Base-by-base conservation (phyloP, 768 basidiomycete species). In the Mycena belliarum region DNA sequence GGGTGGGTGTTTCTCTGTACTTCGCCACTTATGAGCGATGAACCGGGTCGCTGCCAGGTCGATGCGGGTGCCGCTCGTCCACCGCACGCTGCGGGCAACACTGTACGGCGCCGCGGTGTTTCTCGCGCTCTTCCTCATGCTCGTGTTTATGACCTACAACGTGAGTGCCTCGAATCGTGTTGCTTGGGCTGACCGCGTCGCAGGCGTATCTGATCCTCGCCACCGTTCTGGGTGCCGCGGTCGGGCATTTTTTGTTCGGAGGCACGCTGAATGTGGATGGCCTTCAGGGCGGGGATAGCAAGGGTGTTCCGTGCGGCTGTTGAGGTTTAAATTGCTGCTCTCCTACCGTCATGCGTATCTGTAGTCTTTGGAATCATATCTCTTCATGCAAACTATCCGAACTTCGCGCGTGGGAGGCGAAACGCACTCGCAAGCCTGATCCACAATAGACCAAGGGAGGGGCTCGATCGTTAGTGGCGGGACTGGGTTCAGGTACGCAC, bases 61-160 rank as follows among this genome's bases (percentile, higher is more conserved):
- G n/a, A 75, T 73, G 12, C 73, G 74, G 6, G 77, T 88, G 1
- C 85, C 86, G 0, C 55, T 73, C 21, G 51, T 73, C 10, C 71
- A 76, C 33, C 83, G 87, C 25, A 54, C 78, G 23, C 63, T 86
- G 41, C 80, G 91, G n/a, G 88, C 91, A 4, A 63, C 69, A 3
- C 68, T 93, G 38, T 95, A 95, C 65, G 92, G 87, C 20, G 71
- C 78, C 3, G 83, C 83, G 5, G 84, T 93, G 24, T 87, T 88
- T 70, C 71, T 93, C 57, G 90, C 90, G 37, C 90, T 89, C 79
- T 91, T 92, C 82, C 83, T 93, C 70, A 96, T 96, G 94, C 76
- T 96, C 54, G 86, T 95, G 40, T 95, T 93, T 73, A 95, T 96
- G 94, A 95, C 94, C 8, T 96, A 95, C 75, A 96, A 96, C 63